Percentiles rank a stretch among this genome's conserved stretches.
Evolutionary conservation across 2,329 filamentous ascomycete species (phyloP).

Genomic region (Zymoseptoria ardabiliae): DNA sequence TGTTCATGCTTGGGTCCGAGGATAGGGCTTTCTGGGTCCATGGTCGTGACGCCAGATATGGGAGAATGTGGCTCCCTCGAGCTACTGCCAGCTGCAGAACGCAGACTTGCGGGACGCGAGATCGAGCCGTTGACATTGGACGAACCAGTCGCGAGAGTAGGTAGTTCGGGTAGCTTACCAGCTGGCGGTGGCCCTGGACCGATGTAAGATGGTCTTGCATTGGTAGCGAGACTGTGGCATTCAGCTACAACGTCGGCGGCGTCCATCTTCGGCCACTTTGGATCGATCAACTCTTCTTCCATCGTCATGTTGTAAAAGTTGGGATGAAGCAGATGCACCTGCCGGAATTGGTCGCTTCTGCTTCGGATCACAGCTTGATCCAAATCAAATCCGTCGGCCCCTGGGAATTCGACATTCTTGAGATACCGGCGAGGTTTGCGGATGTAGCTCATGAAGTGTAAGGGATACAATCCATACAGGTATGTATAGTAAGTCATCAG

Average conservation of each 20-base stretch:
- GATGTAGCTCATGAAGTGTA: conserved; percentile 82
- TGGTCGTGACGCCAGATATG: conserved; percentile 33
- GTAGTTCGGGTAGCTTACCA: conserved; percentile 39
- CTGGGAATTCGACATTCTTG: conserved; percentile 62
- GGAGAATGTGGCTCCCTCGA: conserved; percentile 52
- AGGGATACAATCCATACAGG: conserved; percentile 73
- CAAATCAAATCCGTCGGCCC: conserved; percentile 67
- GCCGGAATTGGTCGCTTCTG: conserved; percentile 66
- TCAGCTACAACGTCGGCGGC: conserved; percentile 72
- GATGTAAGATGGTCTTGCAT: conserved; percentile 33
- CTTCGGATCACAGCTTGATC: conserved; percentile 70
- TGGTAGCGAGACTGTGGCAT: conserved; percentile 62
- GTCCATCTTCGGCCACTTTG: conserved; percentile 72
- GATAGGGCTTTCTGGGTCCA: conserved; percentile 53
- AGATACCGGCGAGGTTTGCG: conserved; percentile 73
- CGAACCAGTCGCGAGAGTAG: conserved; percentile 33
- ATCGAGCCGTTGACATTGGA: conserved; percentile 23
- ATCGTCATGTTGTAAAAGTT: conserved; percentile 75
- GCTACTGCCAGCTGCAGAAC: conserved; percentile 33
- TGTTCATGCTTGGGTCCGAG: conserved; percentile 39
- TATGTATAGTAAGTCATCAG: conserved; percentile 72
- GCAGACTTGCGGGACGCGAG: conserved; percentile 25
- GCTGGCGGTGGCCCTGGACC: conserved; percentile 43
- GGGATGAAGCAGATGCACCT: conserved; percentile 69
- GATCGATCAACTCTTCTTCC: conserved; percentile 71